These are phyloP conservation scores for Knufia petricola DNA, from an alignment of 2,329 filamentous ascomycete species.

Conservation along the genomic window DNA sequence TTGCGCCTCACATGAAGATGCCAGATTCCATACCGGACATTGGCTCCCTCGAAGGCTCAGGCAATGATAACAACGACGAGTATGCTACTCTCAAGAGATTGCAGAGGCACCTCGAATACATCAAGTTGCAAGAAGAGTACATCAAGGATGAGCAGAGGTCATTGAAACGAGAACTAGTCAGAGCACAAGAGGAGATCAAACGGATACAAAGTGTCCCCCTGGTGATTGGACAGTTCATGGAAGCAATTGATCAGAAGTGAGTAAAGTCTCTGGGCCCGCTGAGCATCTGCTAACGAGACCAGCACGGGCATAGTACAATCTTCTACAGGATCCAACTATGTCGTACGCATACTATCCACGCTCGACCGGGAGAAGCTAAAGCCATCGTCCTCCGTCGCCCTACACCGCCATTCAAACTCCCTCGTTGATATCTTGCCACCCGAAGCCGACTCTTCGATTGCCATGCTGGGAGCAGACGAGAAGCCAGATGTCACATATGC, in stretches of 20 bases:
- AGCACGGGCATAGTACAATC: conserved; percentile 98
- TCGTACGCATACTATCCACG: conserved; percentile 94
- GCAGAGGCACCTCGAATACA: conserved; percentile 92
- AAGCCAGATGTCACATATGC: conserved; percentile 98
- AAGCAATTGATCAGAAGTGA: conserved; percentile 98
- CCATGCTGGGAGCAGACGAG: conserved; percentile 92
- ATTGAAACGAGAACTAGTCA: conserved; percentile 90
- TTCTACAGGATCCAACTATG: conserved; percentile 96
- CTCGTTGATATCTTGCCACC: conserved; percentile 98
- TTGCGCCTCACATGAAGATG: conserved; percentile 71
- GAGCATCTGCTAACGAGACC: conserved; percentile 8
- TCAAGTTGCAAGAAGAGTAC: conserved; percentile 97
- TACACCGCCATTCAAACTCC: conserved; percentile 96
- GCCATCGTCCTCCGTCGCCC: conserved; percentile 91
- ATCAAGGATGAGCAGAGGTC: conserved; percentile 99
- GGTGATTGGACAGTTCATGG: conserved; percentile 99
- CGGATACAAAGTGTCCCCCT: conserved; percentile 96
- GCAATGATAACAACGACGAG: conserved; percentile 75
- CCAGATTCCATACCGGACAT: conserved; percentile 74
- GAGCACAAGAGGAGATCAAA: conserved; percentile 98
- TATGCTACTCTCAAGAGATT: conserved; percentile 95
- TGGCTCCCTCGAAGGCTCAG: conserved; percentile 77
- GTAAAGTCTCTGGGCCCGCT: conserved; percentile 21
- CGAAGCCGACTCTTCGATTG: conserved; percentile 96
- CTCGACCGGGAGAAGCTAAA: conserved; percentile 97